A percentile compares a stretch with the other conserved stretches of the same genome.
phyloP scores from a whole-genome alignment of 1,284 basidiomycete species.

The Trametes versicolor region DNA sequence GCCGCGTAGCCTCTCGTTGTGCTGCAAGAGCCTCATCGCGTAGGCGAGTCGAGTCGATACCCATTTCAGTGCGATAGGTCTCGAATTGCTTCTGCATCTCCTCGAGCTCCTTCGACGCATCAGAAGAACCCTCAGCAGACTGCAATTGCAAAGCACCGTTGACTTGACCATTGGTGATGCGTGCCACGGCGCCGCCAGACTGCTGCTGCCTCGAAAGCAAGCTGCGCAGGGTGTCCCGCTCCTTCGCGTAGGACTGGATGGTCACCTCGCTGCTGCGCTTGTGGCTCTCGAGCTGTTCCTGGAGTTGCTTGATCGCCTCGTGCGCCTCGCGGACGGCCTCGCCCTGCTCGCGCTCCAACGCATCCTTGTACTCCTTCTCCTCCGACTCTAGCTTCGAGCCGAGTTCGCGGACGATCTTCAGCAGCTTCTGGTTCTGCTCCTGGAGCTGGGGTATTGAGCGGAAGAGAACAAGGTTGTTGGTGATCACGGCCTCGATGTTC shows the following conservation, averaged over 20 bases:
- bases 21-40: constrained; percentile 74
- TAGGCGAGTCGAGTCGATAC: constrained; percentile 72
- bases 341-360: constrained; percentile 75
- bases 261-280: constrained; percentile 75
- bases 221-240: constrained; percentile 86
- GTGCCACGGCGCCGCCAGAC: constrained; percentile 26
- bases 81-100: constrained; percentile 83
- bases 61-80: constrained; percentile 82
- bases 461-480: constrained; percentile 92
- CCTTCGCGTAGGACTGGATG: constrained; percentile 84
- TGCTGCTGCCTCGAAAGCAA: constrained; percentile 67
- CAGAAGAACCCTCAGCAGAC: constrained; percentile 41
- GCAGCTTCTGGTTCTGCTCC: constrained; percentile 89
- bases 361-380: constrained; percentile 73
- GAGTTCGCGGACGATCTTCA: constrained; percentile 86
- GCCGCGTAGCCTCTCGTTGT: constrained; percentile 73
- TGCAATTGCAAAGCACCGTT: constrained; percentile 37
- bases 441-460: constrained; percentile 83
- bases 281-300: constrained; percentile 77
- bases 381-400: constrained; percentile 82
- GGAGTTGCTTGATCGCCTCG: constrained; percentile 84
- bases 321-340: constrained; percentile 90
- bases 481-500: constrained; percentile 84
- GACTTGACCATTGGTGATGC: constrained; percentile 46
- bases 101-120: constrained; percentile 64